A percentile compares a stretch with the other conserved stretches of the same genome.
Evolutionary conservation across 805 yeast species (phyloP).

Genomic region (Ogataea trehalophila): DNA sequence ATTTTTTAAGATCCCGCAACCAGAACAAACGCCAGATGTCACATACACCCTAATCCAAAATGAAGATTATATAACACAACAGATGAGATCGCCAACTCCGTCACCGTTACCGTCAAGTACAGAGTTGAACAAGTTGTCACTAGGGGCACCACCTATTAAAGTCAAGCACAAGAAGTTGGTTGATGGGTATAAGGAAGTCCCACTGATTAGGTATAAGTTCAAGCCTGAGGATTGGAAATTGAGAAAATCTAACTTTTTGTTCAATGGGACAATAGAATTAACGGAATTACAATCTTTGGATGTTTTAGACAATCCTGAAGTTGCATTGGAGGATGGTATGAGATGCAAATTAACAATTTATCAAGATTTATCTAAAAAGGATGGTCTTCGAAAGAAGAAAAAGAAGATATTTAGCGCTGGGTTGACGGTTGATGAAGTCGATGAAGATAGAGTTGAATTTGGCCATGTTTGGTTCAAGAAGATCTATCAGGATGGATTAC

Average conservation of each 20-base stretch:
- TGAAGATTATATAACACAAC: neutral
- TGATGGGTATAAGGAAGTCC: constrained; percentile 8
- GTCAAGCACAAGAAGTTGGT: constrained; percentile 1
- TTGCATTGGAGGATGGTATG: constrained; percentile 8
- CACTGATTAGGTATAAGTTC: constrained; percentile 13
- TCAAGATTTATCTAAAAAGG: no score
- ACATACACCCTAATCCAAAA: constrained; percentile 4
- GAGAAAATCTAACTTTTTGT: constrained; percentile 14
- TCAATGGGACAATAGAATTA: constrained; percentile 21
- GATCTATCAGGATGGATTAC: constrained; percentile 5
- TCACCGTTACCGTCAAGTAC: neutral
- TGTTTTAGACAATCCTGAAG: constrained; percentile 9
- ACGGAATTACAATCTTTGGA: constrained; percentile 17
- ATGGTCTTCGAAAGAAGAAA: neutral
- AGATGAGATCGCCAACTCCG: neutral
- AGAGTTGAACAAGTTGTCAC: neutral
- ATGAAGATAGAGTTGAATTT: constrained; percentile 5
- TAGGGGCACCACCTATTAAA: constrained; percentile 1
- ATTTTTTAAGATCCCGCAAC: constrained; percentile 23
- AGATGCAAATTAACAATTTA: constrained; percentile 13
- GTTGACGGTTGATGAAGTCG: no score
- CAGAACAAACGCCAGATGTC: constrained; percentile 12
- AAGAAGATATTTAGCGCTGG: constrained; percentile 1
- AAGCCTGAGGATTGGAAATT: constrained; percentile 12
- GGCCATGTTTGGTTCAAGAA: constrained; percentile 11